Percentiles rank a stretch among this genome's conserved stretches.
Evolutionary conservation across 2,329 filamentous ascomycete genomes (phyloP).

Genomic region (Lojkania enalia): DNA sequence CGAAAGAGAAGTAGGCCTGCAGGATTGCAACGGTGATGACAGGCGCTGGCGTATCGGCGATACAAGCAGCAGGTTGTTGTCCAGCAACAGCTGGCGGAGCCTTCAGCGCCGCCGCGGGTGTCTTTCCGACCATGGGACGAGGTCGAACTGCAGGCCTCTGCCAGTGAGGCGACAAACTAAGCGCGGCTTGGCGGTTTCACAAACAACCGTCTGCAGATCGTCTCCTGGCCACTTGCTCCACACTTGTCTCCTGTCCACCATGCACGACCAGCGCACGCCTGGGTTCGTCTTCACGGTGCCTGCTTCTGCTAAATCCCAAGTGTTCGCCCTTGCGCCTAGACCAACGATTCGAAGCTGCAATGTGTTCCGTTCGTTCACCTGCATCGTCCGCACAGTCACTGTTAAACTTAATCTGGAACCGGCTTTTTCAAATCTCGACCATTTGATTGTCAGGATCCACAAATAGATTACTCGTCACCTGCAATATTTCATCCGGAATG

Average conservation of each 20-base stretch:
- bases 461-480: constrained; percentile 1
- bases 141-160: constrained; percentile 22
- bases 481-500: neutral
- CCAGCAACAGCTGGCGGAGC: constrained; percentile 4
- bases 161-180: constrained; percentile 15
- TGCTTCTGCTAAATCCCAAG: constrained; percentile 5
- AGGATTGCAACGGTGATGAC: constrained; percentile 2
- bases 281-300: neutral
- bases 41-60: constrained; percentile 3
- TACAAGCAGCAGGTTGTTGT: constrained; percentile 2
- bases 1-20: constrained; percentile 3
- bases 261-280: constrained; percentile 27
- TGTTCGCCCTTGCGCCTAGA: too few species aligned
- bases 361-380: neutral
- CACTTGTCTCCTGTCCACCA: constrained; percentile 5
- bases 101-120: too few species aligned
- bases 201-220: constrained; percentile 24
- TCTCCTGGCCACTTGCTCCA: constrained; percentile 22
- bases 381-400: neutral
- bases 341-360: constrained; percentile 1
- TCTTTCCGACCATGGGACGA: too few species aligned
- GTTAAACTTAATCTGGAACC: constrained; percentile 17
- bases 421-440: constrained; percentile 13
- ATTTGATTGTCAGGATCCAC: constrained; percentile 10
- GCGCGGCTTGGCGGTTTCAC: constrained; percentile 25